These are phyloP conservation scores for Tylopilus intermedius DNA, from an alignment of 768 basidiomycete species.

Conservation along the genomic window DNA sequence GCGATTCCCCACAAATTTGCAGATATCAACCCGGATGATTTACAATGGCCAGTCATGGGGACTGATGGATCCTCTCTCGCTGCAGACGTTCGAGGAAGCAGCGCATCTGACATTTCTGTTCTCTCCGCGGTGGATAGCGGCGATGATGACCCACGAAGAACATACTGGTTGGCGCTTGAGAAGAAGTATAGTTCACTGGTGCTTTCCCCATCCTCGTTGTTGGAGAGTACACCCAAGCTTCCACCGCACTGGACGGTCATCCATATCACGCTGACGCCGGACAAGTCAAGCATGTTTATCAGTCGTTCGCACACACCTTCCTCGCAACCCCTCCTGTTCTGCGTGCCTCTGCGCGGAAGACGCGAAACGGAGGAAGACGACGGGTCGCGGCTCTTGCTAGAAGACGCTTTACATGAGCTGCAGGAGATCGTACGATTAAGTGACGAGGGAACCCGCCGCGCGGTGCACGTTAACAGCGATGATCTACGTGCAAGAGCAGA, in stretches of 20 bases:
- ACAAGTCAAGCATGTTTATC: slow-evolving; percentile 78
- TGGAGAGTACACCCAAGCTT: slow-evolving; percentile 42
- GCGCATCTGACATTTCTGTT: slow-evolving; percentile 14
- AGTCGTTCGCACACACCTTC: slow-evolving; percentile 64
- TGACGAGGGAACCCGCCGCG: slow-evolving; percentile 69
- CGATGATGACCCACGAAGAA: slow-evolving; percentile 35
- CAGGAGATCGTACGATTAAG: slow-evolving; percentile 74
- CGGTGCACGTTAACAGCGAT: slow-evolving; percentile 64
- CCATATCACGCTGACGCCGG: slow-evolving; percentile 77
- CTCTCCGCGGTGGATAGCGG: slow-evolving; percentile 29
- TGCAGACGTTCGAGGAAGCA: slow-evolving; percentile 8
- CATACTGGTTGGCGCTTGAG: slow-evolving; percentile 61
- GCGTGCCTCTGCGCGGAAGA: slow-evolving; percentile 80
- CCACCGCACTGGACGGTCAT: slow-evolving; percentile 81
- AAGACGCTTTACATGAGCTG: slow-evolving; percentile 69
- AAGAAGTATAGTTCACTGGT: slow-evolving; percentile 42
- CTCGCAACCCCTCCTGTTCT: slow-evolving; percentile 69
- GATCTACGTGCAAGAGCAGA: slow-evolving; percentile 57
- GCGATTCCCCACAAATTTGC: slow-evolving; percentile 69
- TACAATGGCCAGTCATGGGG: slow-evolving; percentile 65
- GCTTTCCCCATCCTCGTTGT: slow-evolving; percentile 32
- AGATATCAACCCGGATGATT: slow-evolving; percentile 49
- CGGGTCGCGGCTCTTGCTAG: slow-evolving; percentile 68
- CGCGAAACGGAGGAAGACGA: slow-evolving; percentile 65
- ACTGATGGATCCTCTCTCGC: slow-evolving; percentile 41